Evolutionary conservation across 768 basidiomycete species (phyloP).

Genomic region (Lactarius evosmus): DNA sequence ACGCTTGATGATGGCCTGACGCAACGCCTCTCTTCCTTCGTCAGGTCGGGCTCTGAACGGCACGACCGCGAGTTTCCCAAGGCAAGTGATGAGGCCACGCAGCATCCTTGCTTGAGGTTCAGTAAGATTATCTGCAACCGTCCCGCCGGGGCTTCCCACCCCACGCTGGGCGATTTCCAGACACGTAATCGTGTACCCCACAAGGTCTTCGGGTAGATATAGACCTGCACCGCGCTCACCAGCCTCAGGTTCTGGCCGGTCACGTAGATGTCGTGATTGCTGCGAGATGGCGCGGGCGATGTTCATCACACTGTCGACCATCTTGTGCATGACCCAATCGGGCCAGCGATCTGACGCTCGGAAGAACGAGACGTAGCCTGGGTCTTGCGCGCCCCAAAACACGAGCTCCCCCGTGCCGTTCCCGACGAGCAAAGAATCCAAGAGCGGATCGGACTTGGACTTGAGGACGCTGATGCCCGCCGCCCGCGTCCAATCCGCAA

Average conservation of each 20-base stretch:
- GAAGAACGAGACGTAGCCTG: slow-evolving; percentile 57
- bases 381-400: slow-evolving; percentile 84
- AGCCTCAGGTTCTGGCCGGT: slow-evolving; percentile 65
- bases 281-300: slow-evolving; percentile 76
- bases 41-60: slow-evolving; percentile 70
- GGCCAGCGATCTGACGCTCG: slow-evolving; percentile 51
- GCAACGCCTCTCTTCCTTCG: slow-evolving; percentile 71
- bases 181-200: slow-evolving; percentile 81
- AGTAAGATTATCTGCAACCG: slow-evolving; percentile 71
- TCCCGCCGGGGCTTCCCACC: slow-evolving; percentile 43
- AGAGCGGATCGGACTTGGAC: slow-evolving; percentile 66
- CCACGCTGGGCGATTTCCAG: slow-evolving; percentile 84
- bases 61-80: slow-evolving; percentile 61
- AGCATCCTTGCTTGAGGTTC: slow-evolving; percentile 78
- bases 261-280: slow-evolving; percentile 80
- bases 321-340: slow-evolving; percentile 61
- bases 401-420: slow-evolving; percentile 86
- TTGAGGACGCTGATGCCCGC: slow-evolving; percentile 89
- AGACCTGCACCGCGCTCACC: slow-evolving; percentile 79
- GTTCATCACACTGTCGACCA: slow-evolving; percentile 84
- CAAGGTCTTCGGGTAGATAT: slow-evolving; percentile 87
- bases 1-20: slow-evolving; percentile 85
- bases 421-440: slow-evolving; percentile 71
- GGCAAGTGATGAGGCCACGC: slow-evolving; percentile 66
- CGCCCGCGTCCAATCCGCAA: slow-evolving; percentile 87